These are phyloP conservation scores for Xerocomus spinulosus DNA, from an alignment of 768 basidiomycete genomes.

Conservation along the genomic window DNA sequence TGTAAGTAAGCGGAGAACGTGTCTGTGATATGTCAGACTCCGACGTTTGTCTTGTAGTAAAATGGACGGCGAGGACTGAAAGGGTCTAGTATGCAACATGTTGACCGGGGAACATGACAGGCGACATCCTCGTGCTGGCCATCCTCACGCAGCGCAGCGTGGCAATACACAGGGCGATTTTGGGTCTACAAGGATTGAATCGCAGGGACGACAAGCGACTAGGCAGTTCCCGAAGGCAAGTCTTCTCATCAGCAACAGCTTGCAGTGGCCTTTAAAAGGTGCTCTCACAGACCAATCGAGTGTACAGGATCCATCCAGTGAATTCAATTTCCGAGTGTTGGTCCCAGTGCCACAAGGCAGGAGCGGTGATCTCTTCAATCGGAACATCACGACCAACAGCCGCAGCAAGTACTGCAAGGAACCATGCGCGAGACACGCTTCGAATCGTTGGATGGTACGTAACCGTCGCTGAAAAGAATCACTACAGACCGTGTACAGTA, in stretches of 20 bases:
- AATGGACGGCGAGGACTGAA: too few species aligned
- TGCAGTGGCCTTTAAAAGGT: background rate
- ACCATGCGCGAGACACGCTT: background rate
- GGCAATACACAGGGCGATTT: too few species aligned
- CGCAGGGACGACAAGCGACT: too few species aligned
- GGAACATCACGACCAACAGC: background rate
- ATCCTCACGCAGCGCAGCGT: too few species aligned
- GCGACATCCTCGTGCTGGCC: too few species aligned
- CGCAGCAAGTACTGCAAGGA: background rate
- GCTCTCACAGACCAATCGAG: background rate
- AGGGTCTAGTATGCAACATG: too few species aligned
- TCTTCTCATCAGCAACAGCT: background rate
- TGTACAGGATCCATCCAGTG: background rate
- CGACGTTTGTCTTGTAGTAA: too few species aligned
- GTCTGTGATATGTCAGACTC: too few species aligned
- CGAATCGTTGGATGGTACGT: background rate
- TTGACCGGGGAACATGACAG: too few species aligned
- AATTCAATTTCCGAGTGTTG: background rate
- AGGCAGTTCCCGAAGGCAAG: background rate
- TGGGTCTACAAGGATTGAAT: too few species aligned
- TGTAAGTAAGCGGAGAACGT: too few species aligned
- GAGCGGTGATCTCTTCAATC: background rate
- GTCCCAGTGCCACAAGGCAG: background rate
- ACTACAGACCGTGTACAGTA: too few species aligned
- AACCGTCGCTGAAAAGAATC: background rate